Conservation (phyloP, 257 asterid genomes). For the Solanum pimpinellifolium region DNA sequence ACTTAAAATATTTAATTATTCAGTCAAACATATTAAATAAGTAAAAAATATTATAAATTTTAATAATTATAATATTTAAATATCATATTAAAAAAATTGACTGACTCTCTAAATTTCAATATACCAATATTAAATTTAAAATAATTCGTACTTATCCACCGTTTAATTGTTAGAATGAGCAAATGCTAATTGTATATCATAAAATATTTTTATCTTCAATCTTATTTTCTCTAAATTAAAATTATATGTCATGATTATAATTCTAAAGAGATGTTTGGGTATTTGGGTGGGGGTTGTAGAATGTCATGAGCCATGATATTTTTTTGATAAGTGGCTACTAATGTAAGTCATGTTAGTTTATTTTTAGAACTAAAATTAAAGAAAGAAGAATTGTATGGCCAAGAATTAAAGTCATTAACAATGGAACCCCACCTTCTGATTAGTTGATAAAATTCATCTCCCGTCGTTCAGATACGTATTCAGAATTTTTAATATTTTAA, state of each 20-base stretch:
- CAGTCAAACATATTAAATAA: too few species aligned
- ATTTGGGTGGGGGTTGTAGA: background rate
- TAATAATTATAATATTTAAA: too few species aligned
- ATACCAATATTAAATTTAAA: background rate
- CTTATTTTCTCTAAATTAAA: background rate
- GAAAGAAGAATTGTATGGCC: slow-evolving; percentile 10
- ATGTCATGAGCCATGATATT: slow-evolving; percentile 1
- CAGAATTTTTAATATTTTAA: background rate
- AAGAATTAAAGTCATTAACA: slow-evolving; percentile 7
- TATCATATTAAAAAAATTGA: too few species aligned
- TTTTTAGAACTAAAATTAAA: background rate
- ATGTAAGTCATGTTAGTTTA: background rate
- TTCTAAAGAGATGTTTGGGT: background rate
- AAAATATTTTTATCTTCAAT: background rate
- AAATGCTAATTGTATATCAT: background rate
- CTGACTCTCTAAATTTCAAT: background rate
- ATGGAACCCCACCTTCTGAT: slow-evolving; percentile 1
- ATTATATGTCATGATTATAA: background rate
- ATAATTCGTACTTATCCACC: background rate
- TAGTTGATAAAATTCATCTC: background rate
- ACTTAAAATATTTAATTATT: background rate
- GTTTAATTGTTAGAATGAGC: background rate
- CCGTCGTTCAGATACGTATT: accelerated
- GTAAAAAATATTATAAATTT: too few species aligned
- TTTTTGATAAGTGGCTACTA: slow-evolving; percentile 2